A percentile compares a stretch with the other conserved stretches of the same genome.
Conservation (phyloP, 2,329 filamentous ascomycete species). For the Diplodia intermedia region DNA sequence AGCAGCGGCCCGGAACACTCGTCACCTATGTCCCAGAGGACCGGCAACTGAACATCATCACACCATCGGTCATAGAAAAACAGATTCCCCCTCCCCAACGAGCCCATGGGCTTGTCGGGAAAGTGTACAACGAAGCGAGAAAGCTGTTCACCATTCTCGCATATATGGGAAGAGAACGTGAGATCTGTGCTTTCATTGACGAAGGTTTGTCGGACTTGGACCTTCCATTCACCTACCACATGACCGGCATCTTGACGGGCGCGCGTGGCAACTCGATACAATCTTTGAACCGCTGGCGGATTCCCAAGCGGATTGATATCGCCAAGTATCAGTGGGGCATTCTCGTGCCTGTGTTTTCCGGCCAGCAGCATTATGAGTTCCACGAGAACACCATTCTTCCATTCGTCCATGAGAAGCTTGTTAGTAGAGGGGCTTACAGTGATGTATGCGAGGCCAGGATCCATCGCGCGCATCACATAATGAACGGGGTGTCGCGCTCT, state of each 20-base stretch:
- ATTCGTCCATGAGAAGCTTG: not conserved
- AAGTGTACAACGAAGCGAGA: no score
- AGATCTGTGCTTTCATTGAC: no score
- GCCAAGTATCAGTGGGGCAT: not conserved
- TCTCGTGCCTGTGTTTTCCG: not conserved
- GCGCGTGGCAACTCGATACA: not conserved
- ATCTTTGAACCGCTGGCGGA: not conserved
- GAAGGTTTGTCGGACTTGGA: no score
- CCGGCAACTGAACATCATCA: no score
- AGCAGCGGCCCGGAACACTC: no score
- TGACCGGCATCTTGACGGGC: not conserved
- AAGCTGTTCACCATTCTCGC: no score
- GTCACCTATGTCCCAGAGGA: no score
- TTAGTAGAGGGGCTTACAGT: constrained; percentile 30
- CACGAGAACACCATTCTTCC: not conserved
- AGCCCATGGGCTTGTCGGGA: no score
- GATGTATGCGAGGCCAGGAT: constrained; percentile 22
- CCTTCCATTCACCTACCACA: no score
- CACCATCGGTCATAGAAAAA: no score
- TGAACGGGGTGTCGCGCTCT: not conserved
- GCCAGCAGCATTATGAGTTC: not conserved
- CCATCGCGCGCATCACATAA: constrained; percentile 29
- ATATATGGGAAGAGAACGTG: no score
- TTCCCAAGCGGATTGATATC: not conserved
- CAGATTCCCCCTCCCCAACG: no score